These are phyloP conservation scores for Aspergillus pseudotamarii DNA, from an alignment of 2,329 filamentous ascomycete genomes.

Conservation along the genomic window DNA sequence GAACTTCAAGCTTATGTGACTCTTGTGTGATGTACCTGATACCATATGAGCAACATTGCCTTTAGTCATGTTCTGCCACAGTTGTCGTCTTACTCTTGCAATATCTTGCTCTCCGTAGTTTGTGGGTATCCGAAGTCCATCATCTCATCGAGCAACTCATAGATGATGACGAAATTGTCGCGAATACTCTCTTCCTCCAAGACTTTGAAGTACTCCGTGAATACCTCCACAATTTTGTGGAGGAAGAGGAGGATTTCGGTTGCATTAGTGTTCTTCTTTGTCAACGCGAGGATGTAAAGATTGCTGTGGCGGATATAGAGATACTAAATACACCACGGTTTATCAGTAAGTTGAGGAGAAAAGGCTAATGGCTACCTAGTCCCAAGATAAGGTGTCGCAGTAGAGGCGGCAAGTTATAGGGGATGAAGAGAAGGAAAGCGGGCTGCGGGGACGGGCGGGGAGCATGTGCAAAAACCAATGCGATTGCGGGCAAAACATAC, in stretches of 20 bases:
- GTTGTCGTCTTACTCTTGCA: conserved; percentile 72
- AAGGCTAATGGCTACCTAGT: conserved; percentile 3
- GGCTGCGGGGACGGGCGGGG: conserved; percentile 23
- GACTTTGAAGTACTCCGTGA: conserved; percentile 99
- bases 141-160: conserved; percentile 98
- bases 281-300: conserved; percentile 94
- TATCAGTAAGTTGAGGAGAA: not conserved
- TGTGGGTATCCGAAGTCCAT: conserved; percentile 99
- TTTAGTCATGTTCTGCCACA: conserved; percentile 14
- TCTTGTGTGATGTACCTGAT: conserved; percentile 91
- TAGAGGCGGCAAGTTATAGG: conserved; percentile 2
- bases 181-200: conserved; percentile 98
- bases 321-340: conserved; percentile 61
- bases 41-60: not conserved
- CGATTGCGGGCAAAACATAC: conserved; percentile 54
- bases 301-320: conserved; percentile 99
- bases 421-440: conserved; percentile 3
- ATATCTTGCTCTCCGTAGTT: conserved; percentile 96
- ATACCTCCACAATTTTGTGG: conserved; percentile 97
- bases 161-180: conserved; percentile 99
- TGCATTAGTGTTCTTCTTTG: conserved; percentile 98
- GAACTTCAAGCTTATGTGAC: conserved; percentile 96
- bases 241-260: conserved; percentile 98
- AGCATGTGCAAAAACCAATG: conserved; percentile 10
- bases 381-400: not conserved